Evolutionary conservation across 2,329 filamentous ascomycete genomes (phyloP).

Genomic region (Trichoderma breve): DNA sequence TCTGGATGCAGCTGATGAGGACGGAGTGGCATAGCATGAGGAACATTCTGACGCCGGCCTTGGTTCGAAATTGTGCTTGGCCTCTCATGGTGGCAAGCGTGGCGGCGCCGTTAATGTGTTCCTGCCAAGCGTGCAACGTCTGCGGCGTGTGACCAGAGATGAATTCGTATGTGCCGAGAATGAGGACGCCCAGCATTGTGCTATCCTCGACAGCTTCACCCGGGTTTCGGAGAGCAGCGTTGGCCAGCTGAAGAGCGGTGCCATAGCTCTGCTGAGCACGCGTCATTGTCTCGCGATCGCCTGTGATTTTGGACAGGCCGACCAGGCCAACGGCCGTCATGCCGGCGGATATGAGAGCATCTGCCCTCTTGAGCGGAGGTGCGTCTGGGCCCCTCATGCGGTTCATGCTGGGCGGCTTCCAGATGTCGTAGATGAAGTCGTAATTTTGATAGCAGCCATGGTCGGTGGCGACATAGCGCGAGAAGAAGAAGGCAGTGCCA

Average conservation of each 20-base stretch:
- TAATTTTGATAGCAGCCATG: constrained; percentile 50
- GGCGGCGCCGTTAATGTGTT: constrained; percentile 53
- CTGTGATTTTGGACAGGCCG: constrained; percentile 48
- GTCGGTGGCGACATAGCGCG: constrained; percentile 48
- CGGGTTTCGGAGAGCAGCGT: constrained; percentile 47
- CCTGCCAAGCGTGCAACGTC: constrained; percentile 51
- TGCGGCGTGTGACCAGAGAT: constrained; percentile 46
- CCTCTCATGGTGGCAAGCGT: constrained; percentile 51
- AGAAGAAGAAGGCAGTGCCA: constrained; percentile 51
- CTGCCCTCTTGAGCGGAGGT: constrained; percentile 5
- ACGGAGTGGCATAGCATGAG: constrained; percentile 52
- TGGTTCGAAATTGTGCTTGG: constrained; percentile 44
- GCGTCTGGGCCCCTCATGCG: constrained; percentile 38
- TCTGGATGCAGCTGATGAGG: constrained; percentile 52
- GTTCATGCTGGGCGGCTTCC: constrained; percentile 42
- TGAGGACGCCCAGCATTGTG: constrained; percentile 53
- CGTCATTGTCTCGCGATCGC: constrained; percentile 42
- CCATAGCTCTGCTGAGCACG: constrained; percentile 52
- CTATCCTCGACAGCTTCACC: constrained; percentile 45
- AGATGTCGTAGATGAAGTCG: constrained; percentile 53
- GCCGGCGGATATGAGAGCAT: constrained; percentile 45
- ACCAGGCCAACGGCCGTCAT: constrained; percentile 56
- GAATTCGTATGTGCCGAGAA: constrained; percentile 55
- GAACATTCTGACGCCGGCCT: constrained; percentile 51
- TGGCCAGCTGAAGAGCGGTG: constrained; percentile 50